Conservation (phyloP, 1,139 yeast genomes). For the Cylindricascospora bacillispora region DNA sequence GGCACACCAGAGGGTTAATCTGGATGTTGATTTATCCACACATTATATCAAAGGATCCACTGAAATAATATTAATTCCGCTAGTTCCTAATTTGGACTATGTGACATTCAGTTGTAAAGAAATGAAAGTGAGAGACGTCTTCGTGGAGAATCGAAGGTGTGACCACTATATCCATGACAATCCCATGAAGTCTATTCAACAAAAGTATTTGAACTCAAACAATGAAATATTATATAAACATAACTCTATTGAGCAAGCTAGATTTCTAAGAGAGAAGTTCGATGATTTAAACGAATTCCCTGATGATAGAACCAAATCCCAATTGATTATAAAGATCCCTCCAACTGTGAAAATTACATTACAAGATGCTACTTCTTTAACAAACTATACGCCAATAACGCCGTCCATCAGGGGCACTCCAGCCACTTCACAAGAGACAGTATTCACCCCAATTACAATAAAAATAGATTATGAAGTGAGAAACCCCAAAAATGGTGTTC, state of each 20-base stretch:
- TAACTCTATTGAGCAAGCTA: conserved; percentile 31
- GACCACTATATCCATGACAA: conserved; percentile 42
- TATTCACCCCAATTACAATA: conserved; percentile 61
- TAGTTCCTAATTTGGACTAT: conserved; percentile 42
- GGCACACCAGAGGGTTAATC: conserved; percentile 56
- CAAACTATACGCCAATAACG: conserved; percentile 35
- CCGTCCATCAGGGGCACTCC: conserved; percentile 33
- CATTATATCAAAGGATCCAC: conserved; percentile 58
- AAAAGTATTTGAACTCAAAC: conserved; percentile 9
- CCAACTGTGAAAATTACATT: conserved; percentile 50
- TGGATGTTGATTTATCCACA: conserved; percentile 52
- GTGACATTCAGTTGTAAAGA: conserved; percentile 76
- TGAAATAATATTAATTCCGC: conserved; percentile 69
- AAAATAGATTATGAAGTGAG: conserved; percentile 53
- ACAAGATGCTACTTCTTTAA: conserved; percentile 38
- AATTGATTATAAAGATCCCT: conserved; percentile 59
- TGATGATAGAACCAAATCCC: conserved; percentile 48
- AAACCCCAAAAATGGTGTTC: conserved; percentile 65
- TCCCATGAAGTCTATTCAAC: conserved; percentile 22
- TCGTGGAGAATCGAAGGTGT: conserved; percentile 43
- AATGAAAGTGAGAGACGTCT: conserved; percentile 48
- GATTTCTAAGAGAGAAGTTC: conserved; percentile 49
- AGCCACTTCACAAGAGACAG: conserved; percentile 27
- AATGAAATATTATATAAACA: conserved; percentile 11
- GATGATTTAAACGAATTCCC: conserved; percentile 48